Percentiles rank a stretch among this genome's conserved stretches.
phyloP scores from a whole-genome alignment of 129 eudicot genomes.

The Dittrichia graveolens region DNA sequence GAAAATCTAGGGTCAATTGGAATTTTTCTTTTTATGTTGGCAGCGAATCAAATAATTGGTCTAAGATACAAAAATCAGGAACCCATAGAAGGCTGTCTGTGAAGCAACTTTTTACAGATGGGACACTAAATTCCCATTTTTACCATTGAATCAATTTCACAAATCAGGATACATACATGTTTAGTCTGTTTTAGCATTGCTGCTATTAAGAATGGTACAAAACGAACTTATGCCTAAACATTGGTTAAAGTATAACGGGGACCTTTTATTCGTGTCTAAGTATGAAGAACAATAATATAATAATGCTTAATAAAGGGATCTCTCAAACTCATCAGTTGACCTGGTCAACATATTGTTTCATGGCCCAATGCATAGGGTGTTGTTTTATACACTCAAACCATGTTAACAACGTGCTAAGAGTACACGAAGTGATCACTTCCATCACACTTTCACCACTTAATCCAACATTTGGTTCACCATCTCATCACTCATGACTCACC shows the following conservation, averaged over 20 bases:
- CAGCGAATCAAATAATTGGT: conserved; percentile 41
- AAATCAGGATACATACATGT: conserved; percentile 13
- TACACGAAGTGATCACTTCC: no score
- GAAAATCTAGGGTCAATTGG: conserved; percentile 27
- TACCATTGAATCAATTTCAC: background rate
- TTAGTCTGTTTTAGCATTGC: background rate
- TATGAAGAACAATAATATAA: background rate
- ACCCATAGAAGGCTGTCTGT: conserved; percentile 37
- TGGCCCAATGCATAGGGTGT: background rate
- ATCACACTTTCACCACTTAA: no score
- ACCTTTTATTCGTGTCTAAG: background rate
- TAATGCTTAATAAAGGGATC: conserved; percentile 4
- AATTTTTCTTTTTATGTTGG: conserved; percentile 25
- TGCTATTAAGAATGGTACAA: background rate
- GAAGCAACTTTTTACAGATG: conserved; percentile 25
- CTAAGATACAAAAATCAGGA: conserved; percentile 41
- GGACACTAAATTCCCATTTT: conserved; percentile 29
- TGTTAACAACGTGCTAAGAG: no score
- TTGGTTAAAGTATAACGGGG: background rate
- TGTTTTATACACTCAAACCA: conserved; percentile 2
- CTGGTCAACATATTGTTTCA: background rate
- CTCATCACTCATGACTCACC: no score
- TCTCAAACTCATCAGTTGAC: background rate
- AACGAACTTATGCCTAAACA: background rate
- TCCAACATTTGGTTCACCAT: no score